A percentile compares a stretch with the other conserved stretches of the same genome.
Conservation (phyloP, 148 eudicot species). For the Oxyria digyna region DNA sequence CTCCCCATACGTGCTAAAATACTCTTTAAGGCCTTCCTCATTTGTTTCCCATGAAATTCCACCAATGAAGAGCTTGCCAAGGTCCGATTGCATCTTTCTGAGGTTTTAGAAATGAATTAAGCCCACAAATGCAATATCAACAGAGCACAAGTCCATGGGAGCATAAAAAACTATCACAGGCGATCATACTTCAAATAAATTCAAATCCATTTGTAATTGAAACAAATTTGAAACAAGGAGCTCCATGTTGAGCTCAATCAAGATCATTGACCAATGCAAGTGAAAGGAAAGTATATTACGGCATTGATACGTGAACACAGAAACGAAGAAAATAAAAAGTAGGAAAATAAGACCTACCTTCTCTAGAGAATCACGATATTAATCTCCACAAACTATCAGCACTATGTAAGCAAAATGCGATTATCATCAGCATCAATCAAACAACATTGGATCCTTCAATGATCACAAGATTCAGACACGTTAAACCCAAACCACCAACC, state of each 20-base stretch:
- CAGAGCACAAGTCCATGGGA: background rate
- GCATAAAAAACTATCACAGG: background rate
- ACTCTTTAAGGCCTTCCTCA: conserved; percentile 32
- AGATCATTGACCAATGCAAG: conserved; percentile 1
- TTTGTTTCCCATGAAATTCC: conserved; percentile 38
- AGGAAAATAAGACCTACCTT: background rate
- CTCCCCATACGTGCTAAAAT: conserved; percentile 28
- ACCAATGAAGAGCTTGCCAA: conserved; percentile 32
- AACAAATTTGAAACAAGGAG: background rate
- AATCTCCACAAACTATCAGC: background rate
- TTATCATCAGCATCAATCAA: background rate
- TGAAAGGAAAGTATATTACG: background rate
- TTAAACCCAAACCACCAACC: conserved; percentile 2
- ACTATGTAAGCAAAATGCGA: conserved; percentile 3
- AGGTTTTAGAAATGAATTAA: background rate
- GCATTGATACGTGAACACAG: background rate
- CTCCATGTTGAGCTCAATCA: background rate
- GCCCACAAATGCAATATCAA: background rate
- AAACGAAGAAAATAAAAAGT: background rate
- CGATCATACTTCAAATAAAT: background rate
- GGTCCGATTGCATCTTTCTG: conserved; percentile 23
- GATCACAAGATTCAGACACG: background rate
- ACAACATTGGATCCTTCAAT: background rate
- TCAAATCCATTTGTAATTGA: background rate
- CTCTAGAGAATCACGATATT: background rate